Conservation (phyloP, 2,329 filamentous ascomycete genomes). For the Lecanicillium sp. region DNA sequence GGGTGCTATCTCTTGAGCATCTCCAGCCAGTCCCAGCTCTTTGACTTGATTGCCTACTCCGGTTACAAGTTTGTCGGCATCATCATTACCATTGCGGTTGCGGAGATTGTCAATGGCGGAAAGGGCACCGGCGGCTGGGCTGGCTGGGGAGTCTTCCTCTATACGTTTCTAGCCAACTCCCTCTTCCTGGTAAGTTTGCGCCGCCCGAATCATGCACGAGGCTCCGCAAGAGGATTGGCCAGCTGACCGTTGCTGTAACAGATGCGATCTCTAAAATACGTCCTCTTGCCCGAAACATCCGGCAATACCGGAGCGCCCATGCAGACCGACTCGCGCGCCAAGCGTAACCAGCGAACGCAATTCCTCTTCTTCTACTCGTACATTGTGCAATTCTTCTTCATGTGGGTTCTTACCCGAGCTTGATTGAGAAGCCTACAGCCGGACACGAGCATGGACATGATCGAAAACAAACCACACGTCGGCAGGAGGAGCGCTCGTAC, state of each 20-base stretch:
- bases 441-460: too few relatives aligned
- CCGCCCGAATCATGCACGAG: constrained; percentile 11
- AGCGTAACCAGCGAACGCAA: constrained; percentile 81
- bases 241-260: constrained; percentile 24
- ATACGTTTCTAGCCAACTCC: constrained; percentile 89
- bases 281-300: constrained; percentile 78
- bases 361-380: constrained; percentile 95
- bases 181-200: constrained; percentile 71
- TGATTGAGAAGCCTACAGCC: constrained; percentile 15
- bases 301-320: constrained; percentile 57
- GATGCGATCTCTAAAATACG: constrained; percentile 93
- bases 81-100: constrained; percentile 76
- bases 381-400: constrained; percentile 86
- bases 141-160: constrained; percentile 81
- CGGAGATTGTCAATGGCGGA: constrained; percentile 70
- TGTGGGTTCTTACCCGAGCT: constrained; percentile 62
- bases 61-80: constrained; percentile 99
- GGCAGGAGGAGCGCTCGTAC: too few relatives aligned
- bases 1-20: constrained; percentile 93
- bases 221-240: too few relatives aligned
- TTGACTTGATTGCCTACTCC: constrained; percentile 91
- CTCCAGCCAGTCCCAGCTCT: constrained; percentile 84
- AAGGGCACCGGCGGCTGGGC: constrained; percentile 81
- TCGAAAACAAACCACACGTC: too few relatives aligned
- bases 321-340: constrained; percentile 69